Evolutionary conservation across 2,329 filamentous ascomycete species (phyloP), one percentile per base, ranked within the genome.

Genomic region (Oidium heveae): DNA sequence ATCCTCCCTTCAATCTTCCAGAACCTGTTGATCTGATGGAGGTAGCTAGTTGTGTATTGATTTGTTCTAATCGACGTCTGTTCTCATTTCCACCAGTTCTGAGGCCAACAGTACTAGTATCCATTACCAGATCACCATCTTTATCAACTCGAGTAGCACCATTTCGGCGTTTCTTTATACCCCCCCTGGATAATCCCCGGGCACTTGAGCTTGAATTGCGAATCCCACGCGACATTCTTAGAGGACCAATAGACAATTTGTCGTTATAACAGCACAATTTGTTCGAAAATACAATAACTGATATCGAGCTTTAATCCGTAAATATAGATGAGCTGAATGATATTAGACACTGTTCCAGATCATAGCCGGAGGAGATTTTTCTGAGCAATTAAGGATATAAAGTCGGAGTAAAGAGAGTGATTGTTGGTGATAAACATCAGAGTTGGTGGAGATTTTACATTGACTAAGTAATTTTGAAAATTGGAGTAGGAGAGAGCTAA

Each of bases 121-220:
- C 75, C 77, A 80, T 81, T 47, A 72, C 68, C 57, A 80, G 64
- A 63, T 81, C 77, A 36, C 77, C 77, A 68, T 81, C 77, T 61
- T 71, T 72, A 63, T 80, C 77, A 54, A 73, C 65, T 56, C 71
- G 68, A 52, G 65, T 63, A 28, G 63, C 59, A 24, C 47, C 20
- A 32, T 18, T 51, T 54, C 66, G 66, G 57, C 70, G 68, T 66
- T 75, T 76, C 58, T 71, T 68, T 55, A 75, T 74, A 37, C 72
- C 72, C 55, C 72, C 72, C 57, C 72, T 68, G 53, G 58, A 56
- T 54, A 57, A 47, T n/a, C 60, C 59, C 56, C 59, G 60, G 57
- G 67, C 64, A 53, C 54, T 57, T 16, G 60, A 56, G 32, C 61
- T 57, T 6, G 55, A 56, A 54, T 61, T 60, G 55, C 63, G 58